Evolutionary conservation across 768 basidiomycete species (phyloP), one percentile per base, ranked within the genome.

Genomic region (Tricholoma hemisulphureum): DNA sequence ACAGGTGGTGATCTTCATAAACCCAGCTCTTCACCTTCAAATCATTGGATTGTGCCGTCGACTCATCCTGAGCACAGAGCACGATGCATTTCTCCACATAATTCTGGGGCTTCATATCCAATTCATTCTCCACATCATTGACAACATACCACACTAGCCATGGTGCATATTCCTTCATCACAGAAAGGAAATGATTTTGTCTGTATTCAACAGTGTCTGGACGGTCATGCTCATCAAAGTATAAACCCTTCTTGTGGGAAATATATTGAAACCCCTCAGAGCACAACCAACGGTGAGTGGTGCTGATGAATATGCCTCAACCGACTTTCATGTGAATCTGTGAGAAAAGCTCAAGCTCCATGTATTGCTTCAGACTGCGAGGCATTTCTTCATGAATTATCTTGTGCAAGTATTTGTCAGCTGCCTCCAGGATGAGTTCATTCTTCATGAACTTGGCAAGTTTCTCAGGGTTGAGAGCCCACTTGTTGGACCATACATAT

Each of bases 41-140:
- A 66, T 77, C 69, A 62, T 80, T 69, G 37, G 73, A 66, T 55
- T 80, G 75, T 1, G 70, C 69, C 6, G 73, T 76, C 69, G 74
- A 77, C 58, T 79, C 72, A 60, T 75, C 77, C 57, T 72, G 77
- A 41, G 64, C 67, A 54, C 59, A 58, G n/a, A 67, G 63, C 46
- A 75, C 73, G 41, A 71, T 49, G 2, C 53, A 59, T n/a, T 55
- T 60, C 55, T 69, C 69, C 39, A 56, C 65, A 61, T 37, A 60
- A 57, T 63, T 64, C 6, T 31, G 20, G 18, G 41, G 21, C 16
- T 23, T 24, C 16, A 14, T 48, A 23, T 20, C 21, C 31, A 64
- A 51, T 57, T 58, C 50, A 16, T 58, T 23, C 7, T 57, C 55
- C 11, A 63, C 61, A 31, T 71, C 57, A 4, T 48, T 57, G 4